Evolutionary conservation across 2,329 filamentous ascomycete genomes (phyloP).

Genomic region (Phialophora tarda): DNA sequence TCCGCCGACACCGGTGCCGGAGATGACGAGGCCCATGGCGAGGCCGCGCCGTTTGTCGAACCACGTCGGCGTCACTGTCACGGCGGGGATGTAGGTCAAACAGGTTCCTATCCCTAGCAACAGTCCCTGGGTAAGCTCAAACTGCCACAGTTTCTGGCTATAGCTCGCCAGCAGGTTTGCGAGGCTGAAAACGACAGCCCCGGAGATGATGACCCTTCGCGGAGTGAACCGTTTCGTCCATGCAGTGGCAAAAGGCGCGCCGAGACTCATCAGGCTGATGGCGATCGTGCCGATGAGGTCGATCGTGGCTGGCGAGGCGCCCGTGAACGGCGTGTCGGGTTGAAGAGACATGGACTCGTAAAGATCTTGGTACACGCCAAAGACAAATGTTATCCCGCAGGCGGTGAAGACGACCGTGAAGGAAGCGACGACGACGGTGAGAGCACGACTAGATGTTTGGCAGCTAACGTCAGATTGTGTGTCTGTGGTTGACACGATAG

Average conservation of each 20-base stretch:
- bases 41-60: conserved; percentile 63
- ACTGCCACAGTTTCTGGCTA: conserved; percentile 62
- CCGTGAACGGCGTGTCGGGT: conserved; percentile 45
- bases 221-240: conserved; percentile 47
- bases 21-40: conserved; percentile 64
- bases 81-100: conserved; percentile 63
- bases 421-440: not conserved
- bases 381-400: conserved; percentile 46
- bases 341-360: conserved; percentile 39
- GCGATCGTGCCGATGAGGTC: conserved; percentile 49
- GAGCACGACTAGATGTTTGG: not conserved
- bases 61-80: conserved; percentile 65
- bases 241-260: conserved; percentile 44
- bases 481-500: not conserved
- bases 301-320: conserved; percentile 47
- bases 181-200: conserved; percentile 45
- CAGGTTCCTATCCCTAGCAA: conserved; percentile 68
- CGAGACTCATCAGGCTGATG: conserved; percentile 47
- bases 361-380: conserved; percentile 44
- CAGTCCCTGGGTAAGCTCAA: conserved; percentile 65
- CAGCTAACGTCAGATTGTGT: not conserved
- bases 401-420: conserved; percentile 11
- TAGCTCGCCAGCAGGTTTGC: conserved; percentile 45
- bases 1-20: conserved; percentile 65
- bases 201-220: conserved; percentile 41